phyloP scores from a whole-genome alignment of 2,329 filamentous ascomycete genomes.

The Pseudocercospora eumusae region DNA sequence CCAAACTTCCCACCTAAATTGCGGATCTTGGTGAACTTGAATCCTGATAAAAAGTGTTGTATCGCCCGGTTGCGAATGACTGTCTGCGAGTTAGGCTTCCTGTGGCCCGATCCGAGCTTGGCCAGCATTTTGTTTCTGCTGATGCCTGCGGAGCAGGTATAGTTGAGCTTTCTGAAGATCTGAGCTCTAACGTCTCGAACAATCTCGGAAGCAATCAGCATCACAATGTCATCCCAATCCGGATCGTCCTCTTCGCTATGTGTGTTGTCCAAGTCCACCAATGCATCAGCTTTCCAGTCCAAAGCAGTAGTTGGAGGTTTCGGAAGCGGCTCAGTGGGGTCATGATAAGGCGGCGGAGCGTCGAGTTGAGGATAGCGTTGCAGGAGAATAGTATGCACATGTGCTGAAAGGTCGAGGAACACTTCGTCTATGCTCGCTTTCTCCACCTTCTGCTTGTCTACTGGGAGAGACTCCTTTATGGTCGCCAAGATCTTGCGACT shows the following conservation, averaged over 20 bases:
- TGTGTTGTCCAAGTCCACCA: conserved; percentile 54
- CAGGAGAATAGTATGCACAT: conserved; percentile 74
- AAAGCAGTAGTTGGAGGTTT: conserved; percentile 71
- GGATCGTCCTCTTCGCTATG: conserved; percentile 77
- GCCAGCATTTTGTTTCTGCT: conserved; percentile 92
- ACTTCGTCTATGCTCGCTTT: conserved; percentile 96
- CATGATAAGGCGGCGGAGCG: conserved; percentile 69
- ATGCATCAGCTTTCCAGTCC: conserved; percentile 75
- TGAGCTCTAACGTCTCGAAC: conserved; percentile 71
- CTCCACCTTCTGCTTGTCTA: conserved; percentile 70
- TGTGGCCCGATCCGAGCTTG: conserved; percentile 86
- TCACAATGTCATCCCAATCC: conserved; percentile 94
- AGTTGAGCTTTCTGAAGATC: conserved; percentile 70
- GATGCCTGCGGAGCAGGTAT: conserved; percentile 89
- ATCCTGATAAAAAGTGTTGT: conserved; percentile 73
- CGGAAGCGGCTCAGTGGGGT: conserved; percentile 68
- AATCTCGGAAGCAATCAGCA: conserved; percentile 85
- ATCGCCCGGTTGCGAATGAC: conserved; percentile 86
- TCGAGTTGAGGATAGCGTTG: conserved; percentile 73
- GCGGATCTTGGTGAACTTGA: conserved; percentile 93
- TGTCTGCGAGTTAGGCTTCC: conserved; percentile 93
- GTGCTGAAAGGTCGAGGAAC: conserved; percentile 85
- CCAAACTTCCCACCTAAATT: conserved; percentile 95
- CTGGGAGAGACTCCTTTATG: conserved; percentile 73
- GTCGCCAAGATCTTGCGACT: conserved; percentile 77